Evolutionary conservation across 768 basidiomycete genomes (phyloP).

Genomic region (Boletus barrowsii): DNA sequence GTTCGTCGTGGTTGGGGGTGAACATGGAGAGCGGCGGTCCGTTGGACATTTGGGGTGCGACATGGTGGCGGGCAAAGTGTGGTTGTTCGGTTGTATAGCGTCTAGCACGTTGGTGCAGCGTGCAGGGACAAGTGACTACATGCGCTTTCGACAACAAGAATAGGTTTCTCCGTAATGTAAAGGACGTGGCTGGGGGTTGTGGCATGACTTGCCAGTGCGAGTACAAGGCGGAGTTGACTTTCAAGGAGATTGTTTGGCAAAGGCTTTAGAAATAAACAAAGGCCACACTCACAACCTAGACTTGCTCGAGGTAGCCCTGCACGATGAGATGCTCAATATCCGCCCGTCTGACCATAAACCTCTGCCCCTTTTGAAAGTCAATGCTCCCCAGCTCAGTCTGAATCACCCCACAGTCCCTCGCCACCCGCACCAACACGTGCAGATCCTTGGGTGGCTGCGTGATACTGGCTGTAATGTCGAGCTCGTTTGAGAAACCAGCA

Average conservation of each 20-base stretch:
- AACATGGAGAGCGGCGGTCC: slow-evolving; percentile 21
- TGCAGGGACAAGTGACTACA: neutral
- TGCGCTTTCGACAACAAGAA: neutral
- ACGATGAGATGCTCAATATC: slow-evolving; percentile 95
- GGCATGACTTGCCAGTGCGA: slow-evolving; percentile 15
- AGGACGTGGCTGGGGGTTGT: too few species aligned
- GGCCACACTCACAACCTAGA: slow-evolving; percentile 36
- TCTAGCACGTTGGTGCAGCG: neutral
- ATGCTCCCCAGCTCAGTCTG: slow-evolving; percentile 90
- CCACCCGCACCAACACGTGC: slow-evolving; percentile 82
- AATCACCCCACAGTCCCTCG: slow-evolving; percentile 87
- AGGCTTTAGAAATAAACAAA: slow-evolving; percentile 22
- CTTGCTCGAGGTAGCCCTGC: slow-evolving; percentile 89
- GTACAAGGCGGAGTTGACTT: neutral
- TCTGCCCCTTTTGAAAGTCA: slow-evolving; percentile 84
- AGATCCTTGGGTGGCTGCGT: slow-evolving; percentile 84
- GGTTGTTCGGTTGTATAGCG: slow-evolving; percentile 11
- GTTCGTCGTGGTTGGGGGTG: slow-evolving; percentile 15
- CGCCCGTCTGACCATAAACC: slow-evolving; percentile 83
- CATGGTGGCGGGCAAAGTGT: slow-evolving; percentile 10
- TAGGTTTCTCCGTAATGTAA: neutral
- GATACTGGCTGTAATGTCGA: slow-evolving; percentile 85
- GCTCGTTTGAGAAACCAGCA: slow-evolving; percentile 77
- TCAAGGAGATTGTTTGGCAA: slow-evolving; percentile 24
- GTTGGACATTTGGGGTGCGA: slow-evolving; percentile 3